Evolutionary conservation across 148 eudicot genomes (phyloP).

Genomic region (Agrostemma githago): DNA sequence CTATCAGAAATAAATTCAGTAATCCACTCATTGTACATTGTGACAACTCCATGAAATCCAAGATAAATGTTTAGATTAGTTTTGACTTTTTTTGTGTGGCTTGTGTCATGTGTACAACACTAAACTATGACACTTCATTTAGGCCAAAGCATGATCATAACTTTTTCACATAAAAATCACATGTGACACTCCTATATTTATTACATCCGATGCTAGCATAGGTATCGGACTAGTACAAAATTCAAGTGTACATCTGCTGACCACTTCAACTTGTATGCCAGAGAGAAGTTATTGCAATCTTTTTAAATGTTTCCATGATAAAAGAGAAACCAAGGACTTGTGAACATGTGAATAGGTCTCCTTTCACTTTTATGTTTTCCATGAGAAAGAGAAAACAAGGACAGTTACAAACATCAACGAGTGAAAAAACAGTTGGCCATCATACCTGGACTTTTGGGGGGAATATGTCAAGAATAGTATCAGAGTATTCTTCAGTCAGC

Average conservation of each 20-base stretch:
- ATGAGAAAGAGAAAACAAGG: background rate
- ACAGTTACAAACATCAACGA: background rate
- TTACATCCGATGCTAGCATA: background rate
- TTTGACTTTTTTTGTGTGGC: background rate
- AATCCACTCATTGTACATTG: too few relatives aligned
- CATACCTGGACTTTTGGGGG: conserved; percentile 82
- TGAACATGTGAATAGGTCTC: background rate
- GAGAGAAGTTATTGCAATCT: background rate
- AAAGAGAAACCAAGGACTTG: background rate
- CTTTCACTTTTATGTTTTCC: background rate
- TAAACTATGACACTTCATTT: background rate
- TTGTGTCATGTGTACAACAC: background rate
- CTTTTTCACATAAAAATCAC: background rate
- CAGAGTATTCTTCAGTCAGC: conserved; percentile 88
- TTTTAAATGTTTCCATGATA: background rate
- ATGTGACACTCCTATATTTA: background rate
- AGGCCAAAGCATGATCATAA: background rate
- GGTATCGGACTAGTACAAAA: background rate
- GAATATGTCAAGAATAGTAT: conserved; percentile 74
- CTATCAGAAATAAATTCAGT: background rate
- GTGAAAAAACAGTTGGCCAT: background rate
- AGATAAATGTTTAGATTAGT: background rate
- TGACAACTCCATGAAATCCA: background rate
- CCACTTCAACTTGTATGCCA: conserved; percentile 3
- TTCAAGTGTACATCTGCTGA: background rate